Conservation (phyloP, 768 basidiomycete species). For the Scleroderma citrinum region DNA sequence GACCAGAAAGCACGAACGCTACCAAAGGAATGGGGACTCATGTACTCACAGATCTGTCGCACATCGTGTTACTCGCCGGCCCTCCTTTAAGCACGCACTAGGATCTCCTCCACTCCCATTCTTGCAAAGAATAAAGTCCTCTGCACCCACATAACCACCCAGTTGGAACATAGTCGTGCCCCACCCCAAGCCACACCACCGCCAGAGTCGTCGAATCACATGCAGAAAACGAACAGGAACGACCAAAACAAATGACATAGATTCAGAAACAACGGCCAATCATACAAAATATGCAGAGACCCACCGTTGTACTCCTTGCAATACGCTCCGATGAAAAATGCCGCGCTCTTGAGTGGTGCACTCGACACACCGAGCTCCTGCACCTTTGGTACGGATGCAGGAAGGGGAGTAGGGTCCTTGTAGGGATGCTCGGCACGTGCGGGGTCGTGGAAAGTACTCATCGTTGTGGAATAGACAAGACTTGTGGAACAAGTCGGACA, state of each 20-base stretch:
- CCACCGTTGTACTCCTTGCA: conserved; percentile 96
- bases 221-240: background rate
- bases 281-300: conserved; percentile 17
- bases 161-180: background rate
- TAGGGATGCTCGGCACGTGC: conserved; percentile 44
- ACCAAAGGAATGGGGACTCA: conserved; percentile 36
- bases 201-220: background rate
- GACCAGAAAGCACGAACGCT: background rate
- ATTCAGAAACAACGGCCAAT: background rate
- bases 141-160: conserved; percentile 38
- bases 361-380: conserved; percentile 86
- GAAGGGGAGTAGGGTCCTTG: conserved; percentile 62
- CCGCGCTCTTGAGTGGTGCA: conserved; percentile 91
- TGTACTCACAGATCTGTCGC: conserved; percentile 87
- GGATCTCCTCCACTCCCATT: conserved; percentile 77
- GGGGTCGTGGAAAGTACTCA: conserved; percentile 50
- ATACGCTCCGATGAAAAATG: conserved; percentile 93
- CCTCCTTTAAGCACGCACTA: conserved; percentile 91
- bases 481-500: conserved; percentile 8
- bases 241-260: background rate
- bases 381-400: conserved; percentile 66
- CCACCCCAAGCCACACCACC: background rate
- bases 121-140: conserved; percentile 99
- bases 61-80: conserved; percentile 91
- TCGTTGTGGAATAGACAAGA: conserved; percentile 31